Evolutionary conservation across 208 protist genomes (phyloP).

Genomic region (Strigomonas galati): DNA sequence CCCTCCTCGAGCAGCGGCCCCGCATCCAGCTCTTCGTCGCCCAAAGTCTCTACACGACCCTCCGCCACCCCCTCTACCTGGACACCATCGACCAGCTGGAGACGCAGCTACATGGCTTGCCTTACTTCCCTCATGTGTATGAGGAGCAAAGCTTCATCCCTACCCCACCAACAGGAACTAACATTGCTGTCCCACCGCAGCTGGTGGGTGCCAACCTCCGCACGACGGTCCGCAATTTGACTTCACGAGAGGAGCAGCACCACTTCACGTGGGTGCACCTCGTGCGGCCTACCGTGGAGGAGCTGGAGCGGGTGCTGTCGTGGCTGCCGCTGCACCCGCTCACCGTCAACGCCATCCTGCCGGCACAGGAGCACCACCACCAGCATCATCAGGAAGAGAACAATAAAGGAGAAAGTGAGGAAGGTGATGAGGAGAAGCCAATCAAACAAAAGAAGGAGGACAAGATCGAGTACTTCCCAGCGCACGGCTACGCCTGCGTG

Average conservation of each 20-base stretch:
- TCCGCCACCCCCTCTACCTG: no score
- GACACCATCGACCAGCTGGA: no score
- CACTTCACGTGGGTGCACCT: conserved; percentile 38
- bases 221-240: background rate
- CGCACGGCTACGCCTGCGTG: conserved; percentile 43
- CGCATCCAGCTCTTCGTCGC: no score
- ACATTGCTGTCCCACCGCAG: no score
- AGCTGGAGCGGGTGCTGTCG: conserved; percentile 30
- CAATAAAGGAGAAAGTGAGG: background rate
- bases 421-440: background rate
- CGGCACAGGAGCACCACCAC: no score
- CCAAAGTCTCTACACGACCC: no score
- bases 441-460: conserved; percentile 13
- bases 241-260: background rate
- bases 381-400: background rate
- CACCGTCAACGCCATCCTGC: conserved; percentile 25
- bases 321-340: conserved; percentile 44
- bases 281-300: conserved; percentile 14
- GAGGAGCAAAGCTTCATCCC: no score
- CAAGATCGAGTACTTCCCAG: conserved; percentile 52
- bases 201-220: no score
- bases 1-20: no score
- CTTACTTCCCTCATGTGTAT: no score
- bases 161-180: no score
- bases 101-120: no score